Evolutionary conservation across 129 eudicot genomes (phyloP), one percentile per base, ranked within the genome.

Genomic region (Kitagawia praeruptora): DNA sequence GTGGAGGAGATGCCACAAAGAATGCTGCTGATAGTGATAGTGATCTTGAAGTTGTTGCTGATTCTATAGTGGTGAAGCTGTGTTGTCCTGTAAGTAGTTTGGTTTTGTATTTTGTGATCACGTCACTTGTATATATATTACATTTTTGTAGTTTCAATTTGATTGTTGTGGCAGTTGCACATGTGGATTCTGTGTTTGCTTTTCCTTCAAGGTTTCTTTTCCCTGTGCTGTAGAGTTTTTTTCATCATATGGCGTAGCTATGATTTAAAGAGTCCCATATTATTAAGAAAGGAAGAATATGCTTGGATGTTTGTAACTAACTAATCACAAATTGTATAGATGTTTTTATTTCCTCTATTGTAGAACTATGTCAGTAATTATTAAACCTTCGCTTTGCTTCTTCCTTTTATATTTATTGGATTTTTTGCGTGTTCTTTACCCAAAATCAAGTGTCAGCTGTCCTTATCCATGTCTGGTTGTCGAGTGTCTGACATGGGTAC

Each of bases 21-120:
- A 86, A 90, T 84, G 97, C 96, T 82, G 97, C 96, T 82, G 97
- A 92, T 77, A 89, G 98, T 77, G 96, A 95, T 79, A 92, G 97
- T 83, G 98, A 95, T 86, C 79, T 95, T 79, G 98, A 95, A 87
- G 90, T 95, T 71, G 98, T 95, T 82, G 87, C 98, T n/a, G 97
- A 95, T 82, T 86, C 82, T 72, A 83, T 95, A 75, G 84, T 93
- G 18, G 93, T 95, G 81, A 95, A 92, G 86, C 88, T 95, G 27
- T 97, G 97, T 15, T 95, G 98, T 78, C 98, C 98, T 77, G 98
- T 95, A 87, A 92, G 97, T 82, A 49, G 72, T 66, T 42, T 37
- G 56, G 44, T 18, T 46, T 75, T 46, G 69, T 61, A 61, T 25
- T n/a, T 23, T 61, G 10, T 46, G 19, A 61, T 61, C 14, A 38